A percentile compares a stretch with the other conserved stretches of the same genome.
Evolutionary conservation across 2,329 filamentous ascomycete genomes (phyloP).

Genomic region (Colletotrichum trifolii): DNA sequence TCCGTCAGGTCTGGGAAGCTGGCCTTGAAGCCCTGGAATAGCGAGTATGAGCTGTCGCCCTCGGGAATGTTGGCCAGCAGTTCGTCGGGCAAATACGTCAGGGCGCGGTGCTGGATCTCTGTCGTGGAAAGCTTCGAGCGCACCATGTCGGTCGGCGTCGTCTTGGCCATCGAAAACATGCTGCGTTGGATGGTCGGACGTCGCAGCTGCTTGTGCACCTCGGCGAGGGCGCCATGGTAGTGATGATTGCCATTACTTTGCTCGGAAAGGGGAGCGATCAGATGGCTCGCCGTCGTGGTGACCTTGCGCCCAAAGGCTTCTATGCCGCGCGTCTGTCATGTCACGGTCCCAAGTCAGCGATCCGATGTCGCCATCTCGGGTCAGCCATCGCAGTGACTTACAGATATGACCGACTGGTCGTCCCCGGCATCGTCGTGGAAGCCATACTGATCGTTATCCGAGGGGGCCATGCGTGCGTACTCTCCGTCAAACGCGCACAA

Average conservation of each 20-base stretch:
- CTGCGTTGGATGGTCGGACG: constrained; percentile 86
- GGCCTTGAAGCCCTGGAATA: constrained; percentile 97
- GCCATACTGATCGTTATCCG: constrained; percentile 55
- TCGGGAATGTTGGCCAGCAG: constrained; percentile 91
- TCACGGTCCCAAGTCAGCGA: constrained; percentile 18
- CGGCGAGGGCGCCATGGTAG: constrained; percentile 88
- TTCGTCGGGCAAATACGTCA: constrained; percentile 90
- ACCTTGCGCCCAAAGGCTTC: constrained; percentile 96
- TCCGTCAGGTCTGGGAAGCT: constrained; percentile 80
- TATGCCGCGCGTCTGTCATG: constrained; percentile 79
- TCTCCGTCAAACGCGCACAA: constrained; percentile 31
- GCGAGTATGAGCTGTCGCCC: constrained; percentile 84
- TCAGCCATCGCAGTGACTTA: constrained; percentile 40
- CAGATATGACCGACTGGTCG: constrained; percentile 58
- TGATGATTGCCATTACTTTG: constrained; percentile 54
- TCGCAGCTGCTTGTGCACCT: constrained; percentile 89
- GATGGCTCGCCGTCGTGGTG: constrained; percentile 89
- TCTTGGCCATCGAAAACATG: constrained; percentile 90
- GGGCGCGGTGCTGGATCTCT: constrained; percentile 93
- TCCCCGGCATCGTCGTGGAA: constrained; percentile 60
- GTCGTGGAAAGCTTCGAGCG: constrained; percentile 88
- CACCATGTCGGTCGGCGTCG: constrained; percentile 92
- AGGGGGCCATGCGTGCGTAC: constrained; percentile 51
- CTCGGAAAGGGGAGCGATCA: constrained; percentile 78
- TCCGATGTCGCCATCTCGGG: constrained; percentile 26